Percentiles rank a stretch among this genome's conserved stretches.
Evolutionary conservation across 106 monocot genomes (phyloP).

Genomic region (Chionographis japonica): DNA sequence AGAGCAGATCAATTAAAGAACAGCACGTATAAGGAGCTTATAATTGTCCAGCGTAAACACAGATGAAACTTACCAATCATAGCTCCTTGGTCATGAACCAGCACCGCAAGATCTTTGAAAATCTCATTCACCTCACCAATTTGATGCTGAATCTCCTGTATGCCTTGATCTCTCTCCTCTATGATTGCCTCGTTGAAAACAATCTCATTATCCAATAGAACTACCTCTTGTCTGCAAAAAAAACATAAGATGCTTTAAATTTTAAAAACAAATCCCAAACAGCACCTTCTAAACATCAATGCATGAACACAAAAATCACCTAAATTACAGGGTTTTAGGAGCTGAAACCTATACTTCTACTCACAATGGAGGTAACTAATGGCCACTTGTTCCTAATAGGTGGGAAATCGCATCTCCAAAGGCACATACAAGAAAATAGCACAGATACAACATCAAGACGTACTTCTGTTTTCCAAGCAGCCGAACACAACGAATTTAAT

Average conservation of each 20-base stretch:
- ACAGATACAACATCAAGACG: no score
- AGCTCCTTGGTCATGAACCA: constrained; percentile 69
- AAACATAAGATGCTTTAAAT: neutral
- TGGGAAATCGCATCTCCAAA: no score
- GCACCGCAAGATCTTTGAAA: constrained; percentile 74
- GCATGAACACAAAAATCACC: no score
- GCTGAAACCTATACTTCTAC: neutral
- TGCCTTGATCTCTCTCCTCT: constrained; percentile 84
- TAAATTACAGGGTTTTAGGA: neutral
- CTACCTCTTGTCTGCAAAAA: constrained; percentile 50
- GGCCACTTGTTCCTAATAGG: no score
- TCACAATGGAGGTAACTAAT: no score
- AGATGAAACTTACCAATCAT: constrained; percentile 45
- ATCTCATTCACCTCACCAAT: constrained; percentile 85
- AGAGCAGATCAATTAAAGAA: neutral
- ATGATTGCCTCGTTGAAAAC: constrained; percentile 78
- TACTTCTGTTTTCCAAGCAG: no score
- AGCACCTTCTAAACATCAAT: no score
- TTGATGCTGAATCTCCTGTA: constrained; percentile 73
- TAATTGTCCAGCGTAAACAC: neutral
- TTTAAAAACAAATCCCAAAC: no score
- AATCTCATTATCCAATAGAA: constrained; percentile 65
- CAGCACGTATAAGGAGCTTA: neutral
- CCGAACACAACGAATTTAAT: no score
- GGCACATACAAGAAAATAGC: no score